Percentiles rank a stretch among this genome's conserved stretches.
These are phyloP conservation scores for Carex cristatella DNA, from an alignment of 176 grass and related monocot genomes.

Conservation along the genomic window DNA sequence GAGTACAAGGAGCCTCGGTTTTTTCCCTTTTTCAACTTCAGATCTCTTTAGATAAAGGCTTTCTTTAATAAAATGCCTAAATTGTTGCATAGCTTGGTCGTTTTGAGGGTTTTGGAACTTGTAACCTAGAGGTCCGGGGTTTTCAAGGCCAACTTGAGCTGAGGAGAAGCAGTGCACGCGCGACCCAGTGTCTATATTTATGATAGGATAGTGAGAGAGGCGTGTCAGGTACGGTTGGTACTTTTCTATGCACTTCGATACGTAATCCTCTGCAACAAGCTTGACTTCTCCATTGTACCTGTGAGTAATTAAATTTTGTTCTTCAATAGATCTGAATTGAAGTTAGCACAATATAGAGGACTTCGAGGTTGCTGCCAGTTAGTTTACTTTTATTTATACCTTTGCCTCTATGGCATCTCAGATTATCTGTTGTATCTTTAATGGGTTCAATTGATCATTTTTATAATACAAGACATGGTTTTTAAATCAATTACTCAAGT, in stretches of 20 bases:
- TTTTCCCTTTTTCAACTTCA: conserved; percentile 25
- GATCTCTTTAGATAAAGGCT: conserved; percentile 48
- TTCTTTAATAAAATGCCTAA: conserved; percentile 59
- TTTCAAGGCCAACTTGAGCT: conserved; percentile 56
- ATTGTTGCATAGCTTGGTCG: conserved; percentile 73
- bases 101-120: conserved; percentile 60
- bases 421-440: neutral
- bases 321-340: neutral
- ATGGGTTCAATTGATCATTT: neutral
- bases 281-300: conserved; percentile 89
- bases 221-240: conserved; percentile 40
- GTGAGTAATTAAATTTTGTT: neutral
- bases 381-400: neutral
- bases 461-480: neutral
- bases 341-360: neutral
- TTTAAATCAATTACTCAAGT: neutral
- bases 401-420: neutral
- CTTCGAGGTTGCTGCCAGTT: neutral
- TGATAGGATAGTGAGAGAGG: conserved; percentile 68
- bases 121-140: conserved; percentile 72
- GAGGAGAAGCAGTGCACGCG: conserved; percentile 70
- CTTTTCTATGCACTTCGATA: conserved; percentile 59
- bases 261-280: conserved; percentile 53
- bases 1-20: conserved; percentile 44
- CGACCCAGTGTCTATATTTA: conserved; percentile 49